Evolutionary conservation across 257 asterid species (phyloP).

Genomic region (Osmanthus fragrans): DNA sequence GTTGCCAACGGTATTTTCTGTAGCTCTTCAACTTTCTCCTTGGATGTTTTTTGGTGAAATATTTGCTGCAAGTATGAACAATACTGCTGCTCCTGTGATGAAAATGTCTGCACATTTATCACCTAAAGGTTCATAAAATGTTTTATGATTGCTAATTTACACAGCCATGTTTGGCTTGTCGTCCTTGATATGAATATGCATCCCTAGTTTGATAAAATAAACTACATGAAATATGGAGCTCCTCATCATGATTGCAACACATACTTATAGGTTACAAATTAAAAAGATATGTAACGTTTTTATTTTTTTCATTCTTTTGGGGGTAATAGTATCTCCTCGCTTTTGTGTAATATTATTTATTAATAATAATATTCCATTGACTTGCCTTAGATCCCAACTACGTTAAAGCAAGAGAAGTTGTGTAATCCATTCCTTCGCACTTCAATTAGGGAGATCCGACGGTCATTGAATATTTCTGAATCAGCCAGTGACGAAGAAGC

Average conservation of each 20-base stretch:
- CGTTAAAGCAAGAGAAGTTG: slow-evolving; percentile 66
- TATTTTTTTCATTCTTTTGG: not conserved
- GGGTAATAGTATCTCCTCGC: no score
- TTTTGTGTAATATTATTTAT: not conserved
- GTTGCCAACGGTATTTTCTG: slow-evolving; percentile 73
- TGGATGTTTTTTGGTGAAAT: slow-evolving; percentile 14
- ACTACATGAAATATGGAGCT: no score
- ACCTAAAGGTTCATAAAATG: no score
- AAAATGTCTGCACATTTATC: not conserved
- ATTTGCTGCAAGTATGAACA: not conserved
- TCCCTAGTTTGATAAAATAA: no score
- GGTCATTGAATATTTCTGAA: slow-evolving; percentile 59
- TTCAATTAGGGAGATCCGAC: slow-evolving; percentile 75
- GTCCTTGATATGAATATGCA: no score
- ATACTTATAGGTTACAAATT: no score
- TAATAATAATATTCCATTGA: not conserved
- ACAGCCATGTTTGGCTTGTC: no score
- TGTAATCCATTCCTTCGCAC: slow-evolving; percentile 97
- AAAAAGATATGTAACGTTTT: not conserved
- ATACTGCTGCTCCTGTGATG: not conserved
- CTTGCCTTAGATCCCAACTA: slow-evolving; percentile 70
- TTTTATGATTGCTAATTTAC: no score
- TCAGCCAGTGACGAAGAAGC: slow-evolving; percentile 77
- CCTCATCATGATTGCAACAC: no score
- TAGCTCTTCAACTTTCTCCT: slow-evolving; percentile 6